A percentile compares a stretch with the other conserved stretches of the same genome.
phyloP scores from a whole-genome alignment of 2,329 filamentous ascomycete genomes.

The Colletotrichum sp. region DNA sequence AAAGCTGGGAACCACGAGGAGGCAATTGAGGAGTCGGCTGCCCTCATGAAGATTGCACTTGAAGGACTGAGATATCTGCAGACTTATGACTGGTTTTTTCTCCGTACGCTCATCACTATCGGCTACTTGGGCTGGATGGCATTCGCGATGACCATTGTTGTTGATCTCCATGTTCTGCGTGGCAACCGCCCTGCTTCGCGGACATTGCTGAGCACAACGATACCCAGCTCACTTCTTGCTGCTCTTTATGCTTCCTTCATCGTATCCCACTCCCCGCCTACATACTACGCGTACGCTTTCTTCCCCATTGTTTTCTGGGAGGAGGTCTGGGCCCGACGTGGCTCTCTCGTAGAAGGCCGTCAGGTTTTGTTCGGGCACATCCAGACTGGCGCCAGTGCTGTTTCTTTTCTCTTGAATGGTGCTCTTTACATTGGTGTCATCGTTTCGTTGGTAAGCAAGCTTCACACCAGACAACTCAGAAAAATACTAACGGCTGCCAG shows the following conservation, averaged over 20 bases:
- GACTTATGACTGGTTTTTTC: conserved; percentile 97
- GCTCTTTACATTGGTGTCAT: conserved; percentile 75
- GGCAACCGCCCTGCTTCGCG: conserved; percentile 69
- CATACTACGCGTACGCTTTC: conserved; percentile 90
- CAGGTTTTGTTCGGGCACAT: conserved; percentile 73
- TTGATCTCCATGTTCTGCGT: conserved; percentile 86
- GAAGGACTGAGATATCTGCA: conserved; percentile 91
- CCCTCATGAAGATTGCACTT: conserved; percentile 77
- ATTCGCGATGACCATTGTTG: conserved; percentile 86
- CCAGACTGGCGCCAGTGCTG: conserved; percentile 59
- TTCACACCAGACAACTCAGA: neutral
- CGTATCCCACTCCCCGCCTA: conserved; percentile 76
- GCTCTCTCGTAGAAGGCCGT: conserved; percentile 70
- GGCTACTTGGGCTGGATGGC: conserved; percentile 97
- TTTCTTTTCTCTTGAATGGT: conserved; percentile 66
- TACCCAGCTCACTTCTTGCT: conserved; percentile 79
- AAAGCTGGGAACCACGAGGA: conserved; percentile 68
- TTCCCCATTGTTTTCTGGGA: conserved; percentile 98
- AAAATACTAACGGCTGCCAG: conserved; percentile 48
- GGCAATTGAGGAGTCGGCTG: conserved; percentile 79
- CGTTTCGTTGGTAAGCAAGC: conserved; percentile 70
- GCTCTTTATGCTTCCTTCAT: conserved; percentile 79
- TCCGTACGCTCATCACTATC: conserved; percentile 83
- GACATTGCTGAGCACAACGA: conserved; percentile 59
- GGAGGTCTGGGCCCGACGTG: conserved; percentile 81